Base-by-base conservation (phyloP, 2,329 filamentous ascomycete species). In the Sphaerostilbella broomeana region DNA sequence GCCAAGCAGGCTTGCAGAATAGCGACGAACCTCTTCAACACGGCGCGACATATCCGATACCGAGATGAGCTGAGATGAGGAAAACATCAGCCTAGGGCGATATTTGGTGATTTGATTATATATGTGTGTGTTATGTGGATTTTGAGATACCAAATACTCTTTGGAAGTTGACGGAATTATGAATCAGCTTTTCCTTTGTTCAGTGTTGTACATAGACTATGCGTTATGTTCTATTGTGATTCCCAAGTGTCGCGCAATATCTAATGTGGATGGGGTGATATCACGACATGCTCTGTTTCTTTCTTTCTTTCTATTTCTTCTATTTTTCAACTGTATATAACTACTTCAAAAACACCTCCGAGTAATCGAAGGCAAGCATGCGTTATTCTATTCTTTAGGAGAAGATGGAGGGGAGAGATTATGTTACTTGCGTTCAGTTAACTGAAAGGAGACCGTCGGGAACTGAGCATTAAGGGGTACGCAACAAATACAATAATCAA, bases 101-200 rank as follows among this genome's bases (percentile, higher is more conserved):
- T 13, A 36, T 21, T 20, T 35, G 18, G 32, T 25, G 38, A 25
- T 17, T 21, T n/a, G n/a, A n/a, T n/a, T n/a, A n/a, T n/a, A n/a
- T n/a, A n/a, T n/a, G n/a, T n/a, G n/a, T n/a, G 31, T 19, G 27
- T 31, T 18, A 16, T 17, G 33, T 32, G 32, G 38, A 31, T 35
- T 41, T 25, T 31, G 21, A 31, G 20, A 36, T 26, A 41, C 21
- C 38, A 21, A 35, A 30, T 35, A 35, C 25, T 32, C 38, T 41
- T 17, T 35, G 28, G 27, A 32, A 41, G 38, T 41, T 36, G 25
- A 26, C 12, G 38, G 26, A 31, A 25, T 28, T 15, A 35, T 31
- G 32, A 40, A 31, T 10, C 38, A 35, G 18, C 12, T 33, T 38
- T 22, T n/a, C 26, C 33, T 26, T 32, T 24, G n/a, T 26, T 30